Percentiles rank a stretch among this genome's conserved stretches.
Conservation (phyloP, 441 rosid genomes). For the Pelargonium australe region DNA sequence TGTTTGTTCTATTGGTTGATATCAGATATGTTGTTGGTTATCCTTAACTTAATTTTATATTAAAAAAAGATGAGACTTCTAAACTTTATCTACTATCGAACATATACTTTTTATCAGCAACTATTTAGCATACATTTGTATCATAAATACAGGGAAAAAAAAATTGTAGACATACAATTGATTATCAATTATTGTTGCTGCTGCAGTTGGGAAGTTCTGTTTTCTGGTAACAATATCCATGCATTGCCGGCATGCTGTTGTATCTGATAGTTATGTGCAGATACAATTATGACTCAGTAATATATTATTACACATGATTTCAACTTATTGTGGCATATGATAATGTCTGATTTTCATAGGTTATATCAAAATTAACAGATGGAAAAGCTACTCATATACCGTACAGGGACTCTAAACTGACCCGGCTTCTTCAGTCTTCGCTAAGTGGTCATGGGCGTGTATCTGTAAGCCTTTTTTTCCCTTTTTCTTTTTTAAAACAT, state of each 20-base stretch:
- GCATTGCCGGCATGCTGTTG: neutral
- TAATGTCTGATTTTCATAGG: conserved; percentile 40
- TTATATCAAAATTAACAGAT: conserved; percentile 71
- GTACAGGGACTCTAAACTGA: conserved; percentile 71
- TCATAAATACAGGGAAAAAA: too few relatives aligned
- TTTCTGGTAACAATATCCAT: neutral
- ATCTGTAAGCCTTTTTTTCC: conserved; percentile 41
- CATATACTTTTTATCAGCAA: too few relatives aligned
- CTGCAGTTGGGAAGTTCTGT: neutral
- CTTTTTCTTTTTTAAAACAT: conserved; percentile 1
- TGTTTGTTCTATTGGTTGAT: neutral
- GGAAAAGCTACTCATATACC: conserved; percentile 68
- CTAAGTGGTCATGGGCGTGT: conserved; percentile 78
- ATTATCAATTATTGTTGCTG: neutral
- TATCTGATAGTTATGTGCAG: conserved; percentile 11
- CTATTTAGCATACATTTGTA: too few relatives aligned
- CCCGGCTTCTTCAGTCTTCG: conserved; percentile 72
- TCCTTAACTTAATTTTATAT: neutral
- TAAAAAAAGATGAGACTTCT: too few relatives aligned
- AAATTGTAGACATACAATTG: neutral
- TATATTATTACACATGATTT: neutral
- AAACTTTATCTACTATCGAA: too few relatives aligned
- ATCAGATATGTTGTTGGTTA: neutral
- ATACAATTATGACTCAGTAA: neutral
- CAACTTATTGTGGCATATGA: conserved; percentile 15